Base-by-base conservation (phyloP, 768 basidiomycete genomes). In the Saitozyma sp. region DNA sequence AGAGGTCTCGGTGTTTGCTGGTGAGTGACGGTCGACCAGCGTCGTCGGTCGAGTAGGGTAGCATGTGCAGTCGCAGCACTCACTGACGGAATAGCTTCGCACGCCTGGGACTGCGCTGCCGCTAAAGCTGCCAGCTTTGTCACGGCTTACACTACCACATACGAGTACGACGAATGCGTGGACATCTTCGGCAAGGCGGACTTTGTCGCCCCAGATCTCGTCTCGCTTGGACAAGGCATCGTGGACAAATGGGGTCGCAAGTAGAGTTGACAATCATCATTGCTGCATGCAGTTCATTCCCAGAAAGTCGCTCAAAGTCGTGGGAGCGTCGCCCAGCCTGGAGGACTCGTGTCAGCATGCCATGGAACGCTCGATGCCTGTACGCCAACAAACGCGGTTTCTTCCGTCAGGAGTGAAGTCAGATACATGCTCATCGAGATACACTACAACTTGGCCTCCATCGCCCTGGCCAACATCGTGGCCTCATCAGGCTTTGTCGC, bases 1-100 rank as follows among this genome's bases (percentile, higher is more conserved):
- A 54, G 70, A 72, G 59, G 66, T 69, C 13, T 67, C 65, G 17
- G 63, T 72, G 9, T 72, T 72, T 58, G 70, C 70, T 40, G 70
- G 67, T 64, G 57, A 65, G 63, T 65, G 1, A 38, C 50, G 10
- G 37, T 16, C 29, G 9, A 4, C 8, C 20, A 29, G 29, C 29
- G 29, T 29, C 29, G 29, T 29, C 29, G 29, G 29, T 29, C 29
- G 29, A 29, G 29, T 29, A 29, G 29, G 29, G 29, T 29, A 29
- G 29, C 29, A 29, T 29, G 29, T 29, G 29, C 29, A 5, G 29
- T 8, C 11, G 17, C 16, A 13, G 9, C 9, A 59, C 62, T 58
- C 16, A 39, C 49, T 49, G 40, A 58, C 29, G 14, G 9, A 45
- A 8, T 39, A 70, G 69, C 69, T 6, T 70, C 69, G 10, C 70